Base-by-base conservation (phyloP, 176 grass and related monocot species). In the Oryza punctata region DNA sequence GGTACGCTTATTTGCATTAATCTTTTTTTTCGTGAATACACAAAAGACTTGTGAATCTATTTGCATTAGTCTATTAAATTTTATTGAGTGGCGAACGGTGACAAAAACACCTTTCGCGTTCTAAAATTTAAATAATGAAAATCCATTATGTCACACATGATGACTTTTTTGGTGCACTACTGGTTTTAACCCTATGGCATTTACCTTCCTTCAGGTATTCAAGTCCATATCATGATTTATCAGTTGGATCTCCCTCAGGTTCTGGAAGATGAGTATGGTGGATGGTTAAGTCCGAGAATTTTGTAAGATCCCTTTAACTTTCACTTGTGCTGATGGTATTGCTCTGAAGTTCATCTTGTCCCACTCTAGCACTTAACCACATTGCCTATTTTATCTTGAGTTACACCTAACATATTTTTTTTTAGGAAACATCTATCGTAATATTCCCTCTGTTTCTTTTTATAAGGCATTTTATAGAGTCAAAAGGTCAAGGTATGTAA, bases 241-340 rank as follows among this genome's bases (percentile, higher is more conserved):
- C 94, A 94, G 21, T 75, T 92, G 2, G 94, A 97, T 72, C 46
- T 83, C 29, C 94, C 94, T 4, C 89, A 97, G 63, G 65, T 78
- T 29, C 40, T 96, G 14, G 90, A 96, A 67, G 90, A 96, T 18
- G 93, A 96, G 65, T 96, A 96, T 32, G 80, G 69, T 32, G 80
- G 80, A 64, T 82, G 80, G 80, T 6, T 82, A 64, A 82, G 80
- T 40, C 80, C 69, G 27, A 82, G 85, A 85, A 91, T 94, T 26
- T 68, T 94, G 89, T 88, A 94, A 89, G 59, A 44, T 45, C 26
- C 19, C 19, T 24, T 24, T 5, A 47, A 46, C 2, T 23, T 57
- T 7, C 5, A 50, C 37, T 63, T 45, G 25, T 10, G 21, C 14
- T 18, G 35, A 47, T 14, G 16, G 68, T 0, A 41, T 23, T 60